A percentile compares a stretch with the other conserved stretches of the same genome.
Conservation (phyloP, 352 stramenopile genomes). For the Albugo laibachii region DNA sequence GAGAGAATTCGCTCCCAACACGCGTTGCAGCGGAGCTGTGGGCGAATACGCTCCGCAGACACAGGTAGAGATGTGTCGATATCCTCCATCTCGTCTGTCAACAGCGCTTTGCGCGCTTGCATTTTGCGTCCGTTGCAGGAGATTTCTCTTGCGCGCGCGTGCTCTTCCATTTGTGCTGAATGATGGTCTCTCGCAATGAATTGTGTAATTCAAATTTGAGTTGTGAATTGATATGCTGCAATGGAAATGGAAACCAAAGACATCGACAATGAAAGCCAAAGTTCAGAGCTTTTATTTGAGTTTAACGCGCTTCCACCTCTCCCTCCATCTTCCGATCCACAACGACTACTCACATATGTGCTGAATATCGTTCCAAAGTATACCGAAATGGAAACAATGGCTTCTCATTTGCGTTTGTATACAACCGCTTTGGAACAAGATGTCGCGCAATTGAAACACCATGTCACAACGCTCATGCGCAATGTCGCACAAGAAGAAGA, state of each 20-base stretch:
- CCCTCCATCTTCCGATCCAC: constrained; percentile 49
- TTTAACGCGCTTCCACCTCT: constrained; percentile 22
- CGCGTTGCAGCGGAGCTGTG: constrained; percentile 49
- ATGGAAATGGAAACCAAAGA: too few relatives aligned
- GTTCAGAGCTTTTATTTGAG: too few relatives aligned
- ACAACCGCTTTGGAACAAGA: constrained; percentile 50
- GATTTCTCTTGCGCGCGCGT: constrained; percentile 49
- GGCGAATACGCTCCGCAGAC: constrained; percentile 15
- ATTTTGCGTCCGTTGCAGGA: constrained; percentile 11
- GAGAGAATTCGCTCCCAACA: constrained; percentile 54
- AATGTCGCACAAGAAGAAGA: constrained; percentile 33
- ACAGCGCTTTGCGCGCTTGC: constrained; percentile 11
- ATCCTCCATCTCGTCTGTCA: constrained; percentile 30
- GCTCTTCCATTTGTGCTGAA: constrained; percentile 15
- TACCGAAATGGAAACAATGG: constrained; percentile 64
- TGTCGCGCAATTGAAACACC: constrained; percentile 43
- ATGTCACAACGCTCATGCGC: constrained; percentile 27
- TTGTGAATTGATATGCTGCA: too few relatives aligned
- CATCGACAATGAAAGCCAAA: too few relatives aligned
- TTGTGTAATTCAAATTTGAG: constrained; percentile 8
- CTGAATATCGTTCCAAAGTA: constrained; percentile 56
- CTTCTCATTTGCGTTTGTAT: constrained; percentile 54
- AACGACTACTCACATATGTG: constrained; percentile 54
- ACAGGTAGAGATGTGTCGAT: constrained; percentile 1
- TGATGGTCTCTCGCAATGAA: constrained; percentile 27